Evolutionary conservation across 257 asterid genomes (phyloP).

Genomic region (Henckelia pumila): DNA sequence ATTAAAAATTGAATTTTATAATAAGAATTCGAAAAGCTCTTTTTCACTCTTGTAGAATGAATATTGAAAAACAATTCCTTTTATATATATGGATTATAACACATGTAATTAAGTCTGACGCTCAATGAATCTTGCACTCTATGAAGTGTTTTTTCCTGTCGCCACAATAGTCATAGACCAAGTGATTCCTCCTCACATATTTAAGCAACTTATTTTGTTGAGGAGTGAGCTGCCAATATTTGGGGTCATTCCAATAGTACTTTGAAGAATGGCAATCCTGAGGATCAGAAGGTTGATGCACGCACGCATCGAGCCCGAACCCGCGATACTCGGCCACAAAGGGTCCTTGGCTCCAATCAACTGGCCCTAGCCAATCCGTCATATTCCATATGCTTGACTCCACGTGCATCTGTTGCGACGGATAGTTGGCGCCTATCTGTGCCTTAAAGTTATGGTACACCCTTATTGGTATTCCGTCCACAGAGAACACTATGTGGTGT

Average conservation of each 20-base stretch:
- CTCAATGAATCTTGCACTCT: too few species aligned
- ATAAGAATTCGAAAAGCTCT: too few species aligned
- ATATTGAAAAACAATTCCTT: too few species aligned
- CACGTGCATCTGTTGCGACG: slow-evolving; percentile 27
- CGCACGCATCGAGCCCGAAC: slow-evolving; percentile 19
- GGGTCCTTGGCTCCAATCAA: slow-evolving; percentile 23
- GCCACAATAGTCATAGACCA: slow-evolving; percentile 26
- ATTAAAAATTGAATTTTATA: too few species aligned
- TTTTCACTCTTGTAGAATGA: too few species aligned
- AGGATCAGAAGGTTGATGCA: not conserved
- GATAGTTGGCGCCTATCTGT: slow-evolving; percentile 19
- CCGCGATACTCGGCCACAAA: slow-evolving; percentile 19
- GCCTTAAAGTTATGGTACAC: slow-evolving; percentile 25
- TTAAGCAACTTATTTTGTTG: not conserved
- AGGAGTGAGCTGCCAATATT: slow-evolving; percentile 6
- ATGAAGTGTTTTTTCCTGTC: not conserved
- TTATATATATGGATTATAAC: too few species aligned
- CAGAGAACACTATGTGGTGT: not conserved
- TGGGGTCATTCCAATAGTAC: slow-evolving; percentile 26
- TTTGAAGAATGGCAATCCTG: not conserved
- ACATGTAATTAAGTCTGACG: too few species aligned
- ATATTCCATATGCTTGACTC: slow-evolving; percentile 33
- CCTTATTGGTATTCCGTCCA: slow-evolving; percentile 29
- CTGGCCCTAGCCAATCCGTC: slow-evolving; percentile 22
- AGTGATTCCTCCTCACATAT: not conserved